A percentile compares a stretch with the other conserved stretches of the same genome.
phyloP scores from a whole-genome alignment of 495 filamentous ascomycete genomes.

The Lasiosphaeriaceae sp. region DNA sequence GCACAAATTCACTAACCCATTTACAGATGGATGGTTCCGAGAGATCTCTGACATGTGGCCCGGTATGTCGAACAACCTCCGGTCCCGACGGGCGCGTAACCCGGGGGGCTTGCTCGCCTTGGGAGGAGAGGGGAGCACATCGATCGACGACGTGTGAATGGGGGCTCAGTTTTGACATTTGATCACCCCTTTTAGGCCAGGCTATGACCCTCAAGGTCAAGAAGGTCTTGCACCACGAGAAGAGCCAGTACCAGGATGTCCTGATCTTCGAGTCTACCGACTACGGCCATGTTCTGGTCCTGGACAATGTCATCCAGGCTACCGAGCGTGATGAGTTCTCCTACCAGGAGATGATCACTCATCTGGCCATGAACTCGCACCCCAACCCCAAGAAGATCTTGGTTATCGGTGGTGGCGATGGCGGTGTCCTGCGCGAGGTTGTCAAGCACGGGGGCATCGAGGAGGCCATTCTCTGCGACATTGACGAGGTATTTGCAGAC shows the following conservation, averaged over 20 bases:
- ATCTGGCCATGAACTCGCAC: slow-evolving; percentile 97
- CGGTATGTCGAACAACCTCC: slow-evolving; percentile 39
- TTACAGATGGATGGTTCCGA: slow-evolving; percentile 98
- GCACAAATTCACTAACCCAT: not conserved
- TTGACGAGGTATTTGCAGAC: slow-evolving; percentile 74
- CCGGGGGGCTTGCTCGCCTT: not conserved
- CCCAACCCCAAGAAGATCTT: slow-evolving; percentile 96
- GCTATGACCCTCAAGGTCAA: slow-evolving; percentile 98
- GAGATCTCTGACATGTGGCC: slow-evolving; percentile 98
- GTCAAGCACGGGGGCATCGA: slow-evolving; percentile 95
- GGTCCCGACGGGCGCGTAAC: not conserved
- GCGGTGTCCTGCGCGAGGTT: slow-evolving; percentile 94
- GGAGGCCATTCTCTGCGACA: slow-evolving; percentile 94
- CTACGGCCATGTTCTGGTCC: slow-evolving; percentile 94
- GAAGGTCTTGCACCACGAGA: slow-evolving; percentile 96
- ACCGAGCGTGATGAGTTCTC: slow-evolving; percentile 98
- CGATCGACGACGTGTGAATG: not conserved
- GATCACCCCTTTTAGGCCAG: slow-evolving; percentile 51
- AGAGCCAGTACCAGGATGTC: slow-evolving; percentile 97
- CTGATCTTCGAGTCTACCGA: slow-evolving; percentile 96
- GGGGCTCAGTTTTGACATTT: not conserved
- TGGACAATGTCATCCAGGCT: slow-evolving; percentile 98
- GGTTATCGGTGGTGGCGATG: slow-evolving; percentile 96
- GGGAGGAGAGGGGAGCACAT: too few species aligned
- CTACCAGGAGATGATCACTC: slow-evolving; percentile 99